These are phyloP conservation scores for Dioscorea cayenensis DNA, from an alignment of 116 monocot genomes.

Conservation along the genomic window DNA sequence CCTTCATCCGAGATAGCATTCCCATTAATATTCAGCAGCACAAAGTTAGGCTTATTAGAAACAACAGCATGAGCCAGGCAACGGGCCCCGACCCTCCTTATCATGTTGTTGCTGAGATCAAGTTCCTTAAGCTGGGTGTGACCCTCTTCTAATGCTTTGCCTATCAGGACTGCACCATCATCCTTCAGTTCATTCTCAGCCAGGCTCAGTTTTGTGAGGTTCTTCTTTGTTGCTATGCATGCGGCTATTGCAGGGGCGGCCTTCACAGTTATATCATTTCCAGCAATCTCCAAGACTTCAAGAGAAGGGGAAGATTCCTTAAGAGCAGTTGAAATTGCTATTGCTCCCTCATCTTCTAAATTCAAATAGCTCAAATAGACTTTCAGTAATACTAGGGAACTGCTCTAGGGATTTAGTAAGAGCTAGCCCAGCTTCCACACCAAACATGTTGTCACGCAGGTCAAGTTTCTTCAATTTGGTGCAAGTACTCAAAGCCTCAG, in stretches of 20 bases:
- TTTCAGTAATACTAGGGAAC: conserved; percentile 42
- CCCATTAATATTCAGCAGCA: conserved; percentile 65
- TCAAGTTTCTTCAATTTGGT: conserved; percentile 53
- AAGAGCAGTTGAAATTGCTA: conserved; percentile 44
- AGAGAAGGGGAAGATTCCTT: conserved; percentile 31
- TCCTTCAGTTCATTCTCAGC: conserved; percentile 72
- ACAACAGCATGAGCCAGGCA: conserved; percentile 51
- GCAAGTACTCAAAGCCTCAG: conserved; percentile 47
- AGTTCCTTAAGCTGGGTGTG: conserved; percentile 42
- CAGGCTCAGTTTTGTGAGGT: conserved; percentile 47
- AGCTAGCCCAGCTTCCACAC: conserved; percentile 49
- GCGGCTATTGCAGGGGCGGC: conserved; percentile 20
- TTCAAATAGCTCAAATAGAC: conserved; percentile 71
- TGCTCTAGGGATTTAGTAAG: conserved; percentile 38
- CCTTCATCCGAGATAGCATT: conserved; percentile 87
- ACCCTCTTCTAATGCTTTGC: conserved; percentile 40
- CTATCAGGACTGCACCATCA: conserved; percentile 57
- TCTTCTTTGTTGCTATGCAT: conserved; percentile 26
- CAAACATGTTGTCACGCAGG: conserved; percentile 79
- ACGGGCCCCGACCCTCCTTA: conserved; percentile 68
- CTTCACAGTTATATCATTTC: conserved; percentile 48
- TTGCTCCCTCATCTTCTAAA: conserved; percentile 61
- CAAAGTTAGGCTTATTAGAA: conserved; percentile 47
- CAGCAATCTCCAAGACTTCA: conserved; percentile 64
- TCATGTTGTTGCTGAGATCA: conserved; percentile 54